Base-by-base conservation (phyloP, 495 filamentous ascomycete genomes). In the Talaromyces ruber region DNA sequence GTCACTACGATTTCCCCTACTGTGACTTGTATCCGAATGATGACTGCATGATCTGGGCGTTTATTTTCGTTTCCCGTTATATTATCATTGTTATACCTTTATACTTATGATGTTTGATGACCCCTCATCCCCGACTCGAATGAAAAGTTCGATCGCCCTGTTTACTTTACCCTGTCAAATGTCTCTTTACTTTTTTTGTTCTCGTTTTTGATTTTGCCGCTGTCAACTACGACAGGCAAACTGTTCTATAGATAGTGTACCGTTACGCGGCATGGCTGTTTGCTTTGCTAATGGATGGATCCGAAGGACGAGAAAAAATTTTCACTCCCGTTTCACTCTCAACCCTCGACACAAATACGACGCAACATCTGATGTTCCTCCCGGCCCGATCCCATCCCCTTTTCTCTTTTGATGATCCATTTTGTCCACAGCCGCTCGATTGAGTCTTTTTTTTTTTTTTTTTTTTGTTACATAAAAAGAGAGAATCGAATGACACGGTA, bases 11-110 rank as follows among this genome's bases (percentile, higher is more conserved):
- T 28, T 26, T 60, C 25, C 21, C 39, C 22, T 62, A 24, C 30
- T 55, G 50, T 55, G 61, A 58, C 53, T 58, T 57, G 53, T 51
- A 63, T 63, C 55, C 50, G 55, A 57, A 37, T 62, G 60, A 62
- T 63, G 61, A 63, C 61, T 63, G 61, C 63, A 72, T 68, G 64
- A 54, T 61, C 39, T 52, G 58, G 65, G 67, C 53, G 63, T 68
- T 64, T 43, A 30, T 59, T 59, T 63, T 56, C 45, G 51, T 37
- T 47, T 16, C 29, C 32, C 32, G 6, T 47, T 60, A 34, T 57
- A 21, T 30, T 30, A 18, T 34, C 28, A 57, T 25, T 34, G 26
- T 21, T 57, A 34, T 57, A 34, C 34, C 26, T 34, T 25, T 28
- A 57, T 34, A n/a, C n/a, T n/a, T n/a, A n/a, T n/a, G n/a, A n/a